These are phyloP conservation scores for Colletotrichum lupini DNA, from an alignment of 2,329 filamentous ascomycete species.

Conservation along the genomic window DNA sequence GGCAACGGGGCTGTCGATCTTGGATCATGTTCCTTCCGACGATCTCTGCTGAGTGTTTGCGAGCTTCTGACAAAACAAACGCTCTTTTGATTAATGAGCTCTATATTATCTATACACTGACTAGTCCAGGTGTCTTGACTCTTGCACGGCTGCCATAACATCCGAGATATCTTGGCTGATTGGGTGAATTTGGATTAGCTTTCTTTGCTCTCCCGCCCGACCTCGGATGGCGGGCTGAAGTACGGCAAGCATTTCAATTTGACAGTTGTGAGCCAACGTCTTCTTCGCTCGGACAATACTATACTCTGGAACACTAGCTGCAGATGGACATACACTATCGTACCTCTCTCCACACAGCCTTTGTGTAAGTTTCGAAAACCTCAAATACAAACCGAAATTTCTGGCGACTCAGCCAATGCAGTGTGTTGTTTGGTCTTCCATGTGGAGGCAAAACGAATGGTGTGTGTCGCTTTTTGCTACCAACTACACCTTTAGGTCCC, in stretches of 20 bases:
- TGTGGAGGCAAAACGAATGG: neutral
- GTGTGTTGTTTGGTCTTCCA: neutral
- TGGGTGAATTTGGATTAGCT: neutral
- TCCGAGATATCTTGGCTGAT: neutral
- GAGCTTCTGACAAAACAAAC: neutral
- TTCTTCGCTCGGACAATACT: neutral
- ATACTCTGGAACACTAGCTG: slow-evolving; percentile 9
- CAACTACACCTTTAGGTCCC: neutral
- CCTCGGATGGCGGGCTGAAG: neutral
- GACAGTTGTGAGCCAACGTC: neutral
- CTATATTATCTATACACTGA: neutral
- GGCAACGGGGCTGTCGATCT: neutral
- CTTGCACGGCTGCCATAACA: neutral
- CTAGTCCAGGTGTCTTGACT: neutral
- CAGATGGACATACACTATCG: slow-evolving; percentile 1
- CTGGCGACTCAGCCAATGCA: neutral
- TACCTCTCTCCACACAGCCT: neutral
- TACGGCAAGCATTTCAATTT: neutral
- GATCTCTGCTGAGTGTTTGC: neutral
- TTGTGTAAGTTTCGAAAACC: neutral
- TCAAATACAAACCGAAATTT: neutral
- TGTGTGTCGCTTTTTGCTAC: neutral
- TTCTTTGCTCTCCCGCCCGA: neutral
- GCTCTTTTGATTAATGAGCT: neutral
- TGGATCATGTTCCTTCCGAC: neutral